Evolutionary conservation across 2,329 filamentous ascomycete genomes (phyloP).

Genomic region (Colletotrichum sp.): DNA sequence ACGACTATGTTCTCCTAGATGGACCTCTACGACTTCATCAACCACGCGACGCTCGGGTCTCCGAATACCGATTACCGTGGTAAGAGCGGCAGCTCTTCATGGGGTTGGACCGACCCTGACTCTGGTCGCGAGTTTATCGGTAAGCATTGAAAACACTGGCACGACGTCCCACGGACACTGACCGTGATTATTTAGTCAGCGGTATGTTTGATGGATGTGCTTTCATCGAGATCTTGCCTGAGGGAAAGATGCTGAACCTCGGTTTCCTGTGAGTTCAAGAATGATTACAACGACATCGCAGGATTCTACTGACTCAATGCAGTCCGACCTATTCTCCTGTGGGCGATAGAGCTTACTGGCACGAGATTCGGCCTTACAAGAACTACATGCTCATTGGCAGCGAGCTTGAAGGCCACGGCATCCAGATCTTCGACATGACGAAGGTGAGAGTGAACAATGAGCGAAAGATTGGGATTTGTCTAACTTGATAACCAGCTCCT

Average conservation of each 20-base stretch:
- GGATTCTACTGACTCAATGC: background rate
- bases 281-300: background rate
- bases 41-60: slow-evolving; percentile 55
- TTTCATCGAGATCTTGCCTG: slow-evolving; percentile 46
- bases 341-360: slow-evolving; percentile 29
- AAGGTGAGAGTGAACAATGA: slow-evolving; percentile 30
- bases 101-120: slow-evolving; percentile 47
- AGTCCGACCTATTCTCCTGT: slow-evolving; percentile 19
- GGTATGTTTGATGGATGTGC: slow-evolving; percentile 43
- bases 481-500: slow-evolving; percentile 32
- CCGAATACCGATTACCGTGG: slow-evolving; percentile 25
- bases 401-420: slow-evolving; percentile 51
- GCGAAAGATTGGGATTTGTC: accelerated
- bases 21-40: slow-evolving; percentile 59
- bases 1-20: slow-evolving; percentile 25
- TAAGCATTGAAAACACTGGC: background rate
- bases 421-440: slow-evolving; percentile 67
- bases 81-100: slow-evolving; percentile 34
- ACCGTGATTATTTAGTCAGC: background rate
- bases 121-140: slow-evolving; percentile 32
- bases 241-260: slow-evolving; percentile 46
- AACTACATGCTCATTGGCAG: slow-evolving; percentile 38
- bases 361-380: slow-evolving; percentile 38
- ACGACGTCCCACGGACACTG: no score
- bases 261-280: slow-evolving; percentile 38